phyloP scores from a whole-genome alignment of 805 yeast species.

The Wickerhamomyces kurtzmanii region DNA sequence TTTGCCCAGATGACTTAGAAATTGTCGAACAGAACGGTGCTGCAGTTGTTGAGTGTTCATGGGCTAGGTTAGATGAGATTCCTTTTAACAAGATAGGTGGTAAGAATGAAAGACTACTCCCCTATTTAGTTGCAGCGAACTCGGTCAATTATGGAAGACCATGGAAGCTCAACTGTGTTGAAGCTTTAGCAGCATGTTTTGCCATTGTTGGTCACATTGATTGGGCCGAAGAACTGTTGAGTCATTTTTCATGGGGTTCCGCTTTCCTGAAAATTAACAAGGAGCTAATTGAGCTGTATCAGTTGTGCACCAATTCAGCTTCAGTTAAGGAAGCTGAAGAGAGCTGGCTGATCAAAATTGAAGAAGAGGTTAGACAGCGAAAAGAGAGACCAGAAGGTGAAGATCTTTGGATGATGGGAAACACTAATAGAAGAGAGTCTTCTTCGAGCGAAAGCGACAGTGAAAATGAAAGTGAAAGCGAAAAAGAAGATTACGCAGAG shows the following conservation, averaged over 20 bases:
- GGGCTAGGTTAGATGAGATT: conserved; percentile 97
- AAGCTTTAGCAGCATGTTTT: conserved; percentile 94
- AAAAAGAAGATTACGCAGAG: conserved; percentile 15
- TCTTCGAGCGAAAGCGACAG: conserved; percentile 14
- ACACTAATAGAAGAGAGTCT: conserved; percentile 44
- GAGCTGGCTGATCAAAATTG: conserved; percentile 60
- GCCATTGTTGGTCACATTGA: conserved; percentile 87
- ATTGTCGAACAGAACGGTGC: conserved; percentile 77
- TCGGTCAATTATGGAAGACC: conserved; percentile 96
- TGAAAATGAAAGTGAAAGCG: conserved; percentile 17
- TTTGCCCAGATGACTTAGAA: conserved; percentile 77
- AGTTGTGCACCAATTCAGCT: conserved; percentile 70
- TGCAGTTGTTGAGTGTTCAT: conserved; percentile 98
- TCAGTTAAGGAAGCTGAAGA: conserved; percentile 67
- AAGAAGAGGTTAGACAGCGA: conserved; percentile 54
- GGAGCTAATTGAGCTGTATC: conserved; percentile 68
- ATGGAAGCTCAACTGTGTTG: conserved; percentile 93
- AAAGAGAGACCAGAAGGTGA: conserved; percentile 39
- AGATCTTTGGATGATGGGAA: conserved; percentile 75
- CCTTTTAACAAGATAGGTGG: conserved; percentile 94
- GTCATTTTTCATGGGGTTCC: conserved; percentile 90
- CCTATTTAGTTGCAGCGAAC: conserved; percentile 92
- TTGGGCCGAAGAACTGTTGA: conserved; percentile 73
- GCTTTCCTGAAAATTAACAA: conserved; percentile 75
- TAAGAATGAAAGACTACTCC: conserved; percentile 72